A percentile compares a stretch with the other conserved stretches of the same genome.
Evolutionary conservation across 2,329 filamentous ascomycete species (phyloP).

Genomic region (Colletotrichum cereale): DNA sequence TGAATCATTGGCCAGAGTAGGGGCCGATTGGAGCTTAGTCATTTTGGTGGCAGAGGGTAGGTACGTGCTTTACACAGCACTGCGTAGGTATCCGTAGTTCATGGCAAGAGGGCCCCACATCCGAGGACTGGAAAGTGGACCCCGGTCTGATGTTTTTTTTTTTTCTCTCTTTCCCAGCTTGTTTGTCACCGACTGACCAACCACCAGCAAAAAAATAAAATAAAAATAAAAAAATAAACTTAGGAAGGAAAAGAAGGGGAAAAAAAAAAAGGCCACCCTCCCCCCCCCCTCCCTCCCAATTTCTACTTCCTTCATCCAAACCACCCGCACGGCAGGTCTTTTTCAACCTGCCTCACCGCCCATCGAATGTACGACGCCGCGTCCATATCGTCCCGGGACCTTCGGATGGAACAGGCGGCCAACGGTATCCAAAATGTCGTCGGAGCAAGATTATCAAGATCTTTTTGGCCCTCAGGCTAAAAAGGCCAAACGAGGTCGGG

Average conservation of each 20-base stretch:
- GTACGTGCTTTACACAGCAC: too few species aligned
- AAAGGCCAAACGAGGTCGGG: conserved; percentile 40
- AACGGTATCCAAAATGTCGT: conserved; percentile 28
- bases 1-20: conserved; percentile 16
- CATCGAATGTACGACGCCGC: conserved; percentile 28
- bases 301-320: background rate
- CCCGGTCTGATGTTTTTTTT: conserved; percentile 4
- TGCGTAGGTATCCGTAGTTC: too few species aligned
- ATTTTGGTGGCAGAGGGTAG: fast-evolving
- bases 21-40: background rate
- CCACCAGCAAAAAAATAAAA: conserved; percentile 27
- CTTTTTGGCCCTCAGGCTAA: conserved; percentile 40
- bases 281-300: background rate
- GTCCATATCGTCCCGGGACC: conserved; percentile 22
- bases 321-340: conserved; percentile 15
- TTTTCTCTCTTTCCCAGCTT: conserved; percentile 1
- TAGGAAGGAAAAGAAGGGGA: background rate
- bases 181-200: conserved; percentile 35
- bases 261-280: background rate
- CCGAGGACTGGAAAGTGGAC: background rate
- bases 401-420: conserved; percentile 27
- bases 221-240: background rate
- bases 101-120: background rate
- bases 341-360: conserved; percentile 31
- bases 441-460: conserved; percentile 39